Conservation (phyloP, 441 rosid genomes). For the Kokia cookei region DNA sequence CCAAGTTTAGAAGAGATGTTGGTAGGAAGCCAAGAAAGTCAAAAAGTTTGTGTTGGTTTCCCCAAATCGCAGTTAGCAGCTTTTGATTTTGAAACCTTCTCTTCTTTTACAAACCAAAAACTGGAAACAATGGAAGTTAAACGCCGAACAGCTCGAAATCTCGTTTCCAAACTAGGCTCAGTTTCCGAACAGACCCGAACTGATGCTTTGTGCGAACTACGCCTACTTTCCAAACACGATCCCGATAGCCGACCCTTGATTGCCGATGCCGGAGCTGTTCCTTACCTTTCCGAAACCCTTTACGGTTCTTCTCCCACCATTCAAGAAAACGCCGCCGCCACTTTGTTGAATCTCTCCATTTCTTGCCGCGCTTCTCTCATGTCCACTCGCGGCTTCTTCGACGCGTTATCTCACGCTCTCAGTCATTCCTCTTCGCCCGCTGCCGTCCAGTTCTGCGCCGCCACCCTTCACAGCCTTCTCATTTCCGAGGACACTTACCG, state of each 20-base stretch:
- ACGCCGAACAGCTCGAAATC: conserved; percentile 50
- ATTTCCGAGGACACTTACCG: conserved; percentile 70
- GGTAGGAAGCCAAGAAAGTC: too few species aligned
- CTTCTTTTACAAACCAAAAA: not conserved
- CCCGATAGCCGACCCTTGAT: conserved; percentile 55
- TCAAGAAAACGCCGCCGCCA: conserved; percentile 89
- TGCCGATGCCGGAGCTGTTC: conserved; percentile 74
- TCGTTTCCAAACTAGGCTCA: conserved; percentile 67
- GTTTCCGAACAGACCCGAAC: conserved; percentile 71
- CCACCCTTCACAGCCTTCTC: conserved; percentile 64
- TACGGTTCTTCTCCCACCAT: conserved; percentile 52
- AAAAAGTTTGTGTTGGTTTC: too few species aligned
- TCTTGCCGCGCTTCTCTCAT: conserved; percentile 56
- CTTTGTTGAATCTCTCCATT: conserved; percentile 80
- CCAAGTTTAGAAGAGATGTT: too few species aligned
- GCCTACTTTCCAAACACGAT: conserved; percentile 74
- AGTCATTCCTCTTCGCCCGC: conserved; percentile 52
- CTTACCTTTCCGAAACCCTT: conserved; percentile 70
- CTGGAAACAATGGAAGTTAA: conserved; percentile 50
- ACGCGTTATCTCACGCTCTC: conserved; percentile 74
- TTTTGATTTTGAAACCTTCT: not conserved
- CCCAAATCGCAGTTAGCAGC: too few species aligned
- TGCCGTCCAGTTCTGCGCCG: conserved; percentile 78
- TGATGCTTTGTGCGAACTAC: conserved; percentile 65
- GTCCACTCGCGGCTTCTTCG: conserved; percentile 81